Evolutionary conservation across 805 yeast genomes (phyloP), one percentile per base, ranked within the genome.

Genomic region (Myxozyma mucilagina): DNA sequence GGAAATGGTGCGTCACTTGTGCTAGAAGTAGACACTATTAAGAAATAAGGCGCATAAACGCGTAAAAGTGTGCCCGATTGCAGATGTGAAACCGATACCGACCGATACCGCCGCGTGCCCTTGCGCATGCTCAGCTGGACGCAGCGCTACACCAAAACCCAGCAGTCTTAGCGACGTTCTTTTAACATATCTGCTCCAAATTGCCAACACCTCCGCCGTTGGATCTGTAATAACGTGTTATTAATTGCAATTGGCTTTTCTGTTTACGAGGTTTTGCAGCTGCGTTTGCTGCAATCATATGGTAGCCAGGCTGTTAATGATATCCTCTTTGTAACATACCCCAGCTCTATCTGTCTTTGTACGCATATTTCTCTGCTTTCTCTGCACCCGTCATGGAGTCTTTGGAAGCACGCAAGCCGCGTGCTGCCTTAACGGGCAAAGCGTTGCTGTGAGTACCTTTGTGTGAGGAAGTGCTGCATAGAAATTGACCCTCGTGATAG

Each of bases 391-490:
- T 20, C 3, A 53, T 53, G 57, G 57, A 53, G 20, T 20, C 49
- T 10, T 20, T 18, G 13, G 54, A 55, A 31, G 31, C 36, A 29
- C 20, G 57, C 6, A 62, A 62, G 48, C 4, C 50, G 29, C 3
- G 36, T 13, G 18, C 55, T 32, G 39, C 56, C 64, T 52, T 63
- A 24, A 63, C 67, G 18, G 67, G 67, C 42, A 63, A 61, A 58
- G 53, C 67, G 10, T 35, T 63, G 43, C 55, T 63, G 61, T 61
- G 59, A 16, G 71, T 78, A 75, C 32, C 77, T 79, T 7, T 73
- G 78, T 9, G 76, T 76, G 9, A 13, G n/a, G 18, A 29, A 10
- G 14, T 39, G 24, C 47, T 14, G 47, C 42, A 8, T 9, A 5
- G 13, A 47, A 36, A 34, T 53, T 8, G 7, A 10, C 14, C 2